These are phyloP conservation scores for Clonostachys chloroleuca DNA, from an alignment of 2,329 filamentous ascomycete species.

Conservation along the genomic window DNA sequence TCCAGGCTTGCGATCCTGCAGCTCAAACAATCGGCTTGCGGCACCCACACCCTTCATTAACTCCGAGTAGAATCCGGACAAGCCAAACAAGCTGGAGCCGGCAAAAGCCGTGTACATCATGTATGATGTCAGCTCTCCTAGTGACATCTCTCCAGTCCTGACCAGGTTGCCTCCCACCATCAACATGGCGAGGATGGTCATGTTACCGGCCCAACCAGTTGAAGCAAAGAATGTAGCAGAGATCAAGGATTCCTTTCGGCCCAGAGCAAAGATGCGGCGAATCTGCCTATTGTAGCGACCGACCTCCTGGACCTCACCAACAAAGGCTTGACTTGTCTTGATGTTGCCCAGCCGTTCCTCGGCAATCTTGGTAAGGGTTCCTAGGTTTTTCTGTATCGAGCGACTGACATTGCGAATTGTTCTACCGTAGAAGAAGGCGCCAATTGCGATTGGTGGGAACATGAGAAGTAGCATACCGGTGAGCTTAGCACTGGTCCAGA, in stretches of 20 bases:
- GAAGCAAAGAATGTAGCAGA: constrained; percentile 85
- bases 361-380: constrained; percentile 91
- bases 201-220: constrained; percentile 90
- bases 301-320: constrained; percentile 87
- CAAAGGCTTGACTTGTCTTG: constrained; percentile 93
- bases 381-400: constrained; percentile 89
- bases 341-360: constrained; percentile 98
- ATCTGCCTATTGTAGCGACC: constrained; percentile 89
- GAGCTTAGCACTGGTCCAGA: constrained; percentile 88
- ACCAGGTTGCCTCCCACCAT: constrained; percentile 91
- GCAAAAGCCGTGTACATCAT: constrained; percentile 96
- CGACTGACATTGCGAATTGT: constrained; percentile 85
- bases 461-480: constrained; percentile 83
- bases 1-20: constrained; percentile 83
- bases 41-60: constrained; percentile 98
- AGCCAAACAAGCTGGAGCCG: constrained; percentile 82
- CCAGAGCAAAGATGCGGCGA: constrained; percentile 85
- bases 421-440: constrained; percentile 88
- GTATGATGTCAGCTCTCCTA: constrained; percentile 93
- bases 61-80: constrained; percentile 96
- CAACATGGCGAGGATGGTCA: constrained; percentile 89
- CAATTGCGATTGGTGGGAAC: constrained; percentile 85
- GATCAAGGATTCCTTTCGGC: constrained; percentile 80
- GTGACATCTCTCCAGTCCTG: constrained; percentile 75
- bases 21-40: constrained; percentile 90